Percentiles rank a stretch among this genome's conserved stretches.
Evolutionary conservation across 2,329 filamentous ascomycete genomes (phyloP).

Genomic region (Plectosphaerella cucumerina): DNA sequence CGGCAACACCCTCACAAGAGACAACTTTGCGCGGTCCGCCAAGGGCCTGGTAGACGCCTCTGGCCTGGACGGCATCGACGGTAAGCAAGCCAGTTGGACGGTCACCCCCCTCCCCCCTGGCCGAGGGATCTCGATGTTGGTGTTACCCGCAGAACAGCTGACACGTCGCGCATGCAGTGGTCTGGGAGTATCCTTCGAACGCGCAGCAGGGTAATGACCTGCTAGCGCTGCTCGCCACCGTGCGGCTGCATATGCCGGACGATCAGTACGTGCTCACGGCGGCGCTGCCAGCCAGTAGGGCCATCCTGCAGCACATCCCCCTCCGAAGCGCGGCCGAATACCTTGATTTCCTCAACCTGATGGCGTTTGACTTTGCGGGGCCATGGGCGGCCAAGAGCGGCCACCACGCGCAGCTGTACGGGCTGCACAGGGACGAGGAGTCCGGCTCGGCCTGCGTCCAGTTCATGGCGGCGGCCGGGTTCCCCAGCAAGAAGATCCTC

Average conservation of each 20-base stretch:
- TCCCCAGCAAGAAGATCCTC: constrained; percentile 67
- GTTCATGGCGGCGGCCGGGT: constrained; percentile 61
- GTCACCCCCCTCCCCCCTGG: too few relatives aligned
- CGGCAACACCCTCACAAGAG: constrained; percentile 51
- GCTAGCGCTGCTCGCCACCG: constrained; percentile 59
- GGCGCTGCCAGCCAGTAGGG: constrained; percentile 64
- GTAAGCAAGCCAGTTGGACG: constrained; percentile 36
- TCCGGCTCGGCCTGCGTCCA: constrained; percentile 65
- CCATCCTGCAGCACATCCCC: constrained; percentile 66
- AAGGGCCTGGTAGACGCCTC: constrained; percentile 65
- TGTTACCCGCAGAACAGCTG: not conserved
- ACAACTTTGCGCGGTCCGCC: constrained; percentile 68
- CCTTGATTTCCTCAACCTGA: constrained; percentile 73
- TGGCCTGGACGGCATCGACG: constrained; percentile 60
- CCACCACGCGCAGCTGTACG: constrained; percentile 73
- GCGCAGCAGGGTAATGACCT: constrained; percentile 66
- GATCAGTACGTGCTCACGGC: constrained; percentile 68
- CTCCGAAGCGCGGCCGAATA: constrained; percentile 57
- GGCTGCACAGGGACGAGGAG: constrained; percentile 53
- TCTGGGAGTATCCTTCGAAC: constrained; percentile 74
- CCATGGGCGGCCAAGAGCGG: constrained; percentile 64
- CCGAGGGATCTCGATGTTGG: not conserved
- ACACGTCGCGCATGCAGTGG: constrained; percentile 46
- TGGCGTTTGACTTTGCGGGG: constrained; percentile 76
- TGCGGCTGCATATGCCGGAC: constrained; percentile 64